Percentiles rank a stretch among this genome's conserved stretches.
These are phyloP conservation scores for Rhizopus microsporus DNA, from an alignment of 371 early-diverging fungal species.

Conservation along the genomic window DNA sequence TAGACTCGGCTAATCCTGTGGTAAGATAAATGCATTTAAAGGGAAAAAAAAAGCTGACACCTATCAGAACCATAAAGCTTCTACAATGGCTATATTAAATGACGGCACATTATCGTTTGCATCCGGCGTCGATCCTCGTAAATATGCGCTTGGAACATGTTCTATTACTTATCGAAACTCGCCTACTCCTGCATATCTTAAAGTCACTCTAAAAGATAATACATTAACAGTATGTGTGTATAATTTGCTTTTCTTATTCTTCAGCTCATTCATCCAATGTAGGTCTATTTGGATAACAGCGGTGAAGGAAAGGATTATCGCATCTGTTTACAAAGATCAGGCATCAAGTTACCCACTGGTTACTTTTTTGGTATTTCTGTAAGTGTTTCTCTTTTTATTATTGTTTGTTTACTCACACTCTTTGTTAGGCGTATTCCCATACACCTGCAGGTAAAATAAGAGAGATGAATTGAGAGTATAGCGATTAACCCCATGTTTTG, in stretches of 20 bases:
- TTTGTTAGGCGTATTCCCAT: conserved; percentile 35
- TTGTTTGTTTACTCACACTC: conserved; percentile 4
- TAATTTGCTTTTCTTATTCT: no score
- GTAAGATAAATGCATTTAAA: conserved; percentile 28
- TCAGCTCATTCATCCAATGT: neutral
- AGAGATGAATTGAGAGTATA: neutral
- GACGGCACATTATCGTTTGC: conserved; percentile 62
- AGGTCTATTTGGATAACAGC: conserved; percentile 66
- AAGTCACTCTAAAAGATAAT: conserved; percentile 64
- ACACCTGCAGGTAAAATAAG: conserved; percentile 38
- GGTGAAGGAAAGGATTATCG: conserved; percentile 53
- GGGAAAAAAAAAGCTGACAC: neutral
- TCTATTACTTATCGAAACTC: conserved; percentile 76
- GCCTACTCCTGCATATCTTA: conserved; percentile 55
- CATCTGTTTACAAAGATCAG: conserved; percentile 62
- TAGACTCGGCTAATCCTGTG: conserved; percentile 67
- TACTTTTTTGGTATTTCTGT: conserved; percentile 84
- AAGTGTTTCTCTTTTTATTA: conserved; percentile 21
- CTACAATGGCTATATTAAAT: conserved; percentile 69
- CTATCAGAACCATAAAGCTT: conserved; percentile 56
- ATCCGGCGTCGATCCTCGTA: conserved; percentile 44
- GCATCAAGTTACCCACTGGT: conserved; percentile 67
- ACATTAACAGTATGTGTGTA: conserved; percentile 56
- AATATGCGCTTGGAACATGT: conserved; percentile 64
- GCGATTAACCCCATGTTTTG: neutral